A percentile compares a stretch with the other conserved stretches of the same genome.
phyloP scores from a whole-genome alignment of 1,284 basidiomycete genomes.

The Athelia sp. region DNA sequence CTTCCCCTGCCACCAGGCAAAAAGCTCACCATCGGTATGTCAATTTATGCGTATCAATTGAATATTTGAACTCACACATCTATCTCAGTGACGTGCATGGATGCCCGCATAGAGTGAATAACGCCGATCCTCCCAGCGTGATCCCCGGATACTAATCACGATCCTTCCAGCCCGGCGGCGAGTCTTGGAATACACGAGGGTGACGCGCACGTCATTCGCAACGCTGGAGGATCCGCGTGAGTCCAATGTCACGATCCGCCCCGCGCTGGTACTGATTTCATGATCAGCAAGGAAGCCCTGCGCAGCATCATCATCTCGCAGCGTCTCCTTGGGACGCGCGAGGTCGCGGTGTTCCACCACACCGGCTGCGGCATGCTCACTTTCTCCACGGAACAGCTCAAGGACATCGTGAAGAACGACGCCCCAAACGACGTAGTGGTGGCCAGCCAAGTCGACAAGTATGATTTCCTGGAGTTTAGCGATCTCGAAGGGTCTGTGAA shows the following conservation, averaged over 20 bases:
- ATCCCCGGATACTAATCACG: background rate
- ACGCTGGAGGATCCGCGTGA: slow-evolving; percentile 60
- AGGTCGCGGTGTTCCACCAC: slow-evolving; percentile 64
- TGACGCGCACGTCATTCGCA: slow-evolving; percentile 66
- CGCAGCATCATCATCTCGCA: slow-evolving; percentile 66
- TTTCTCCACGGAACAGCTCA: slow-evolving; percentile 48
- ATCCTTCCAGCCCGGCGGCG: slow-evolving; percentile 40
- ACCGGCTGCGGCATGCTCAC: slow-evolving; percentile 67
- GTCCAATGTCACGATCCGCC: slow-evolving; percentile 18
- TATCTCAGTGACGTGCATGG: slow-evolving; percentile 63
- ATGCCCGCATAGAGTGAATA: slow-evolving; percentile 49
- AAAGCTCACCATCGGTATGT: slow-evolving; percentile 41
- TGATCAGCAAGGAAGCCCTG: slow-evolving; percentile 51
- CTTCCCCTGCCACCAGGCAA: slow-evolving; percentile 46
- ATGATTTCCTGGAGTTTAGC: slow-evolving; percentile 56
- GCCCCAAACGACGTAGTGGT: slow-evolving; percentile 33
- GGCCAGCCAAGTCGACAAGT: slow-evolving; percentile 37
- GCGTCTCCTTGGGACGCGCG: slow-evolving; percentile 59
- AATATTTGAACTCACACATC: background rate
- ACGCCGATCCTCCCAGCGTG: background rate
- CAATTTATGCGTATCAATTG: background rate
- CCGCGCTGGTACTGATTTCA: background rate
- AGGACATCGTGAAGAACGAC: slow-evolving; percentile 43
- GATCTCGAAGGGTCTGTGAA: slow-evolving; percentile 51
- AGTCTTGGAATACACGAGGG: slow-evolving; percentile 60